phyloP scores from a whole-genome alignment of 768 basidiomycete genomes.

The Rhizopogon vinicolor region DNA sequence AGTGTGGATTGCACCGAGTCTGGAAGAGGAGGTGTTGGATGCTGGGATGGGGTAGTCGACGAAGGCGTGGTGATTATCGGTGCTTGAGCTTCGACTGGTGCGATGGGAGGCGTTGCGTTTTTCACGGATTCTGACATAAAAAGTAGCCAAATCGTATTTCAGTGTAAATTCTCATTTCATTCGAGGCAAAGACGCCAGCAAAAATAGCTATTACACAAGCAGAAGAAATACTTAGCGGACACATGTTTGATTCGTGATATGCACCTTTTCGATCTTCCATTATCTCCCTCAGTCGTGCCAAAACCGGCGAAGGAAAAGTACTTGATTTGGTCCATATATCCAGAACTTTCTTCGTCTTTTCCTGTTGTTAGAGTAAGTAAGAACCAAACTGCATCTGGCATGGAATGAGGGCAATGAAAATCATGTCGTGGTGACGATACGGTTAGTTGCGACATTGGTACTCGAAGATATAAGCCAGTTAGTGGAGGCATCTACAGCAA shows the following conservation, averaged over 20 bases:
- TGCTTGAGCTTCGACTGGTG: slow-evolving; percentile 32
- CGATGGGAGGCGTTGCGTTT: slow-evolving; percentile 33
- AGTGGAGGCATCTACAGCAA: slow-evolving; percentile 2
- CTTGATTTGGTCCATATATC: slow-evolving; percentile 94
- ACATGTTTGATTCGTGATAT: slow-evolving; percentile 59
- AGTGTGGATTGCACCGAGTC: slow-evolving; percentile 53
- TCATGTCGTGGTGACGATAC: slow-evolving; percentile 21
- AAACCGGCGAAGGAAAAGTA: slow-evolving; percentile 79
- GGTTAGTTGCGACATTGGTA: slow-evolving; percentile 13
- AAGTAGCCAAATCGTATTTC: slow-evolving; percentile 52
- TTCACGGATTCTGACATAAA: slow-evolving; percentile 53
- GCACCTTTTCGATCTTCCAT: slow-evolving; percentile 80
- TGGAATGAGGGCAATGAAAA: slow-evolving; percentile 5
- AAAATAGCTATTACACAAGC: slow-evolving; percentile 62
- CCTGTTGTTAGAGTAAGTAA: slow-evolving; percentile 53
- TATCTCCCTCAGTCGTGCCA: slow-evolving; percentile 68
- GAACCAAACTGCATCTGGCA: slow-evolving; percentile 39
- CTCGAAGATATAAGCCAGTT: slow-evolving; percentile 3
- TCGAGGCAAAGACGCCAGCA: slow-evolving; percentile 35
- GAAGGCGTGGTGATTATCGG: slow-evolving; percentile 22
- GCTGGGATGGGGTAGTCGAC: slow-evolving; percentile 20
- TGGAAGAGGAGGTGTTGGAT: slow-evolving; percentile 13
- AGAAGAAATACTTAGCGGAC: slow-evolving; percentile 80
- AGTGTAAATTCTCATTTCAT: slow-evolving; percentile 60
- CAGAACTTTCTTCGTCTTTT: slow-evolving; percentile 94